Evolutionary conservation across 306 rosid species (phyloP).

Genomic region (Sphenostylis stenocarpa): DNA sequence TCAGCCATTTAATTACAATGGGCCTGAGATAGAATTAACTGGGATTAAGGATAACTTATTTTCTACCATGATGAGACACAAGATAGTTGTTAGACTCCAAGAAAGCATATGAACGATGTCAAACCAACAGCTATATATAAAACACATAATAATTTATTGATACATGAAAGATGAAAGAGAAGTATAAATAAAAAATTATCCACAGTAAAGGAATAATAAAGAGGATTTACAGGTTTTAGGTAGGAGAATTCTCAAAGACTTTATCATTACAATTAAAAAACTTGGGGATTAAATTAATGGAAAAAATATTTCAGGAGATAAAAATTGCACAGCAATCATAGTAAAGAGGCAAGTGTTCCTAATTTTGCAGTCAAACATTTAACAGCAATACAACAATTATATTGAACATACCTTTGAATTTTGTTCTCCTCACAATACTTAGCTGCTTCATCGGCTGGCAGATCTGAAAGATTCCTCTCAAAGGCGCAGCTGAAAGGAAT

Average conservation of each 20-base stretch:
- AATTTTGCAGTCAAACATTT: neutral
- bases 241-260: neutral
- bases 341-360: neutral
- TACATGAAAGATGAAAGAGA: no score
- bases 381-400: slow-evolving; percentile 28
- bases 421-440: slow-evolving; percentile 92
- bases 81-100: no score
- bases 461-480: slow-evolving; percentile 84
- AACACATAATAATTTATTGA: no score
- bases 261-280: neutral
- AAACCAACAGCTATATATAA: no score
- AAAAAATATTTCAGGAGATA: neutral
- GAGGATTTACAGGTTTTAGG: neutral
- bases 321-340: neutral
- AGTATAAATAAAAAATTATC: no score
- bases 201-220: neutral
- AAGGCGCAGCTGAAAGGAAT: slow-evolving; percentile 91
- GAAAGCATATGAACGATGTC: no score
- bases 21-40: neutral
- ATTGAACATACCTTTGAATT: slow-evolving; percentile 68
- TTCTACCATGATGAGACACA: no score
- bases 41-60: no score
- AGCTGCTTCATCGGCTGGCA: slow-evolving; percentile 74
- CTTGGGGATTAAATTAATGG: neutral
- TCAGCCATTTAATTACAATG: no score